Percentiles rank a stretch among this genome's conserved stretches.
These are phyloP conservation scores for Elongisporangium undulatum DNA, from an alignment of 352 stramenopile genomes.

Conservation along the genomic window DNA sequence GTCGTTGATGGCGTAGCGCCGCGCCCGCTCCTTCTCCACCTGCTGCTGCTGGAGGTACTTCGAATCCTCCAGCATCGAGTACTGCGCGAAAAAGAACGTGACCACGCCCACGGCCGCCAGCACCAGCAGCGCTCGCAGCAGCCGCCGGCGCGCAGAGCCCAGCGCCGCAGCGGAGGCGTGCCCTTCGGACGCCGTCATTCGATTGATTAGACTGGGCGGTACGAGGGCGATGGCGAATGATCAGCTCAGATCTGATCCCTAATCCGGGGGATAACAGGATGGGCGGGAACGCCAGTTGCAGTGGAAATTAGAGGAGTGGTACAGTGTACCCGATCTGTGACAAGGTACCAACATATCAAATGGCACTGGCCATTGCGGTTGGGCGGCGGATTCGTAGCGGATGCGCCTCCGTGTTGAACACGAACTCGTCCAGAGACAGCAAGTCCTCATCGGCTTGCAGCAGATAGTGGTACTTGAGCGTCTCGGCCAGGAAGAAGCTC, in stretches of 20 bases:
- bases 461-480: conserved; percentile 91
- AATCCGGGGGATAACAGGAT: neutral
- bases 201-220: neutral
- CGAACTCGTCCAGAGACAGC: conserved; percentile 61
- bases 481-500: conserved; percentile 91
- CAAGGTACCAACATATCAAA: neutral
- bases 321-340: neutral
- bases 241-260: neutral
- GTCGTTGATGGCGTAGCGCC: neutral
- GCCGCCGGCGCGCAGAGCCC: neutral
- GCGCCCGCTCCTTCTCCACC: neutral
- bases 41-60: neutral
- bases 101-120: neutral
- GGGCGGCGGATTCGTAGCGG: conserved; percentile 40
- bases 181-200: neutral
- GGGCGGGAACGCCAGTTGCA: neutral
- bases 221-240: neutral
- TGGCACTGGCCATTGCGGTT: neutral
- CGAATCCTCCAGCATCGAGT: neutral
- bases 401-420: conserved; percentile 88
- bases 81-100: neutral
- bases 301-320: neutral
- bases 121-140: neutral
- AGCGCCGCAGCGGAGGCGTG: neutral
- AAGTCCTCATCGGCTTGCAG: conserved; percentile 77